Evolutionary conservation across 1,139 yeast genomes (phyloP).

Genomic region (Torulaspora globosa): DNA sequence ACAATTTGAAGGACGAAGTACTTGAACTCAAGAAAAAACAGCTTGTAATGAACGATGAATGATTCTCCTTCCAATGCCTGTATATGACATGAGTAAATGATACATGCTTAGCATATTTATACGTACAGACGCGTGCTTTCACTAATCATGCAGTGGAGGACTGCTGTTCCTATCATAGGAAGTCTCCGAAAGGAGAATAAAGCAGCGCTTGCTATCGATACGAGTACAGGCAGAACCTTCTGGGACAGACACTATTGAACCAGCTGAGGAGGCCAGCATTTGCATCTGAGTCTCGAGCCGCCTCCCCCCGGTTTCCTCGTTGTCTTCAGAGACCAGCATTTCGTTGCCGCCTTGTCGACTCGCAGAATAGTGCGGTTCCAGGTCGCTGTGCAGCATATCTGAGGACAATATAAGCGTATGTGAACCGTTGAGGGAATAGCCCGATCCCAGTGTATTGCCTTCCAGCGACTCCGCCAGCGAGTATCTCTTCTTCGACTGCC

Average conservation of each 20-base stretch:
- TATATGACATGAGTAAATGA: neutral
- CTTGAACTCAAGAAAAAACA: conserved; percentile 56
- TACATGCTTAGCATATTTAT: neutral
- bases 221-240: neutral
- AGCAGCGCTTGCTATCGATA: neutral
- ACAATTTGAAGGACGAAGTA: conserved; percentile 67
- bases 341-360: conserved; percentile 1
- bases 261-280: conserved; percentile 1
- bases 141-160: conserved; percentile 8
- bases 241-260: neutral
- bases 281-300: neutral
- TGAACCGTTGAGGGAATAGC: neutral
- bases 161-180: conserved; percentile 9
- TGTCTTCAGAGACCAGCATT: conserved; percentile 12
- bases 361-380: neutral
- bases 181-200: conserved; percentile 9
- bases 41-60: conserved; percentile 25
- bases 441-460: conserved; percentile 6
- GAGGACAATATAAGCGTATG: neutral
- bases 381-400: conserved; percentile 5
- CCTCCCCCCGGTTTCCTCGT: neutral
- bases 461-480: neutral
- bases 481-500: neutral
- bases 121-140: neutral
- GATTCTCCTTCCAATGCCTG: neutral